phyloP scores from a whole-genome alignment of 257 asterid genomes.

The Petunia secreta region DNA sequence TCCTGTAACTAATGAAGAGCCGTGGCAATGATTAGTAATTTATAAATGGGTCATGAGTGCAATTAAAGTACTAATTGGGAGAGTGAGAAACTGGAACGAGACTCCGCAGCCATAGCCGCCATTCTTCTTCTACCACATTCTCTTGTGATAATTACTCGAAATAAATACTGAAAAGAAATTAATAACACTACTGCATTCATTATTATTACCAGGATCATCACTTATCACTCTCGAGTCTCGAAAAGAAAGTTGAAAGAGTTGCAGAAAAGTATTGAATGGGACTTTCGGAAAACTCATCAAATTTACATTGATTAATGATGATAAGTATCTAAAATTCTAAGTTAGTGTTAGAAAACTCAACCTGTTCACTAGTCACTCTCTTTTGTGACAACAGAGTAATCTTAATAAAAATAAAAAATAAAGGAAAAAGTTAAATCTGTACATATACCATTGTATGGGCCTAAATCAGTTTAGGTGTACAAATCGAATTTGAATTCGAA shows the following conservation, averaged over 20 bases:
- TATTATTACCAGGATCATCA: conserved; percentile 13
- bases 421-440: too few relatives aligned
- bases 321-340: too few relatives aligned
- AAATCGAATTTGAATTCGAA: too few relatives aligned
- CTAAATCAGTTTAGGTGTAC: too few relatives aligned
- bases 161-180: conserved; percentile 19
- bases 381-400: too few relatives aligned
- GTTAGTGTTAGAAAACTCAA: too few relatives aligned
- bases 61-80: conserved; percentile 1
- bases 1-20: too few relatives aligned
- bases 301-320: too few relatives aligned
- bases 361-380: too few relatives aligned
- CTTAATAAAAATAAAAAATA: too few relatives aligned
- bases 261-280: conserved; percentile 17
- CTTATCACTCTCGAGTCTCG: conserved; percentile 5
- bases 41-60: conserved; percentile 44
- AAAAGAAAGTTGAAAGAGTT: conserved; percentile 13
- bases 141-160: conserved; percentile 35
- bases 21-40: conserved; percentile 38
- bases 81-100: conserved; percentile 1
- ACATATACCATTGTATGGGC: too few relatives aligned
- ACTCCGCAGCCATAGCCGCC: conserved; percentile 84
- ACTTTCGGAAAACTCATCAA: background rate
- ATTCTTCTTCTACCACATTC: conserved; percentile 29
- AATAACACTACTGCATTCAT: conserved; percentile 16